Evolutionary conservation across 805 yeast genomes (phyloP).

Genomic region (Nakazawaea wyomingensis): DNA sequence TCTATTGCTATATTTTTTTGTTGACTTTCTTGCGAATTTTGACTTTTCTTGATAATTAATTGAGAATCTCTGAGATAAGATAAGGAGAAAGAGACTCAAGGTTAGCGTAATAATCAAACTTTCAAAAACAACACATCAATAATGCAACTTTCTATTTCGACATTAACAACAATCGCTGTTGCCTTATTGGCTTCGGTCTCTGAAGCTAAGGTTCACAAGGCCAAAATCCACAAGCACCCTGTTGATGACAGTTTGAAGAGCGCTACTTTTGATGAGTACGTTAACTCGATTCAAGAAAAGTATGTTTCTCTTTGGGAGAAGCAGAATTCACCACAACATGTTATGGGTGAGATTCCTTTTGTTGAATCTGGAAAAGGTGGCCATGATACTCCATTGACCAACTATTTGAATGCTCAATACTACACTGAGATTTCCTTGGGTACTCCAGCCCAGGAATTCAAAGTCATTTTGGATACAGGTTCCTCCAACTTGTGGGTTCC

Average conservation of each 20-base stretch:
- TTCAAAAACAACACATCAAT: no score
- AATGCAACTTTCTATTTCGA: conserved; percentile 28
- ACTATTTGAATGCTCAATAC: conserved; percentile 94
- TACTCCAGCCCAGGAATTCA: conserved; percentile 89
- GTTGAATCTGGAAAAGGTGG: conserved; percentile 31
- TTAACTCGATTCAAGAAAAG: conserved; percentile 42
- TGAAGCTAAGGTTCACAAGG: conserved; percentile 44
- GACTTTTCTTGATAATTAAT: not conserved
- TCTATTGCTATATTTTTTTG: not conserved
- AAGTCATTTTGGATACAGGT: conserved; percentile 94
- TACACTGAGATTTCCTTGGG: conserved; percentile 88
- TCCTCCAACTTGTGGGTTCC: conserved; percentile 98
- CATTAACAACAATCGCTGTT: conserved; percentile 39
- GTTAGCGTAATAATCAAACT: no score
- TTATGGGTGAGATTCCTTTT: conserved; percentile 38
- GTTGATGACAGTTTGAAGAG: conserved; percentile 42
- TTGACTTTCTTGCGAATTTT: not conserved
- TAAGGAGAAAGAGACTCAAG: not conserved
- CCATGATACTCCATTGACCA: conserved; percentile 81
- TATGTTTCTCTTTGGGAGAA: conserved; percentile 36
- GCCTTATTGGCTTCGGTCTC: conserved; percentile 24
- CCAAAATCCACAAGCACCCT: conserved; percentile 43
- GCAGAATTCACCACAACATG: conserved; percentile 16
- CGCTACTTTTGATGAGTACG: conserved; percentile 39
- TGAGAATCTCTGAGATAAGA: conserved; percentile 1